Percentiles rank a stretch among this genome's conserved stretches.
phyloP scores from a whole-genome alignment of 306 rosid species.

The Castanospermum australe region DNA sequence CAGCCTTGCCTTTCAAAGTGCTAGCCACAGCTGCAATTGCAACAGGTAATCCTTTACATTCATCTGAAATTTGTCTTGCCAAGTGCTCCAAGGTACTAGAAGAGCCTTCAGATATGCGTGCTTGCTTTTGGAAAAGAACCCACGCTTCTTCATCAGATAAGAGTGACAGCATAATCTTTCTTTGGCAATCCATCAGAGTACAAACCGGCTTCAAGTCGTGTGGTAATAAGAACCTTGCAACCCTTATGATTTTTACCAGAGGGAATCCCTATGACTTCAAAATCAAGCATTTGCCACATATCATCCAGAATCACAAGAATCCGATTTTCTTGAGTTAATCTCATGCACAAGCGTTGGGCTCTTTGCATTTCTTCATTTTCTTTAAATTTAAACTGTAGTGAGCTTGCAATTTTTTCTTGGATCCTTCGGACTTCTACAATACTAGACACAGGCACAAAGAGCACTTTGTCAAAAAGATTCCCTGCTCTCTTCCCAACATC shows the following conservation, averaged over 20 bases:
- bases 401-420: constrained; percentile 14
- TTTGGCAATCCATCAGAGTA: not conserved
- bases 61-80: not conserved
- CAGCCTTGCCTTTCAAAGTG: not conserved
- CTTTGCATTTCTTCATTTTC: not conserved
- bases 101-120: not conserved
- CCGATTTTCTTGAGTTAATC: not conserved
- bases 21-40: constrained; percentile 16
- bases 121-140: not conserved
- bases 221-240: constrained; percentile 14
- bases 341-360: not conserved
- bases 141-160: constrained; percentile 3
- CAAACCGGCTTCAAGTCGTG: not conserved
- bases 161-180: not conserved
- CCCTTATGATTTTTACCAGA: not conserved
- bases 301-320: constrained; percentile 31
- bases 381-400: accelerated
- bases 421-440: not conserved
- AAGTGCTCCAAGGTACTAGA: not conserved
- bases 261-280: constrained; percentile 21
- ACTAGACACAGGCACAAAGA: not conserved
- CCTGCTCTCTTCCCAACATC: not conserved
- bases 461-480: constrained; percentile 8
- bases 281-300: constrained; percentile 2
- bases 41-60: constrained; percentile 32